Percentiles rank a stretch among this genome's conserved stretches.
Conservation (phyloP, 202 grass and related monocot genomes). For the Setaria italica region DNA sequence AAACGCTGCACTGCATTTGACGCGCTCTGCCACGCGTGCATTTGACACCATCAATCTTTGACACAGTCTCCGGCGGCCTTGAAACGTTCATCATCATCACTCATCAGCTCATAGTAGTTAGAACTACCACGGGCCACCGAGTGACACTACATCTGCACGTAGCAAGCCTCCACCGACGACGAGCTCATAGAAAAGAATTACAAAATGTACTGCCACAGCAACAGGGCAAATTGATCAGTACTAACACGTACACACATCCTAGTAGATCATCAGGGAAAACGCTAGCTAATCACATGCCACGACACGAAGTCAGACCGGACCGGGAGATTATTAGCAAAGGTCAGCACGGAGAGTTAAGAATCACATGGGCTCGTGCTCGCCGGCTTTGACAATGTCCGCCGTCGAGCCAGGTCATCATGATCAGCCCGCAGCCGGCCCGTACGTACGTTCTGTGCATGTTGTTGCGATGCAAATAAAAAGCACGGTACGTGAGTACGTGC, state of each 20-base stretch:
- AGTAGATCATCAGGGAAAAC: not conserved
- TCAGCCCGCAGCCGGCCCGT: not conserved
- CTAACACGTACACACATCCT: not conserved
- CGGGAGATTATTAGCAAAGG: not conserved
- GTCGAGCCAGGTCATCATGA: too few relatives aligned
- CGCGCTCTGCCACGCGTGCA: too few relatives aligned
- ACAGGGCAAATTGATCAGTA: not conserved
- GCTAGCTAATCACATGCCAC: not conserved
- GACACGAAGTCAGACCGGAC: not conserved
- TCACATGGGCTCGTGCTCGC: not conserved
- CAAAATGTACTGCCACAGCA: not conserved
- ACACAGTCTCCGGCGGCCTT: too few relatives aligned
- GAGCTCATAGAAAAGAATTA: not conserved
- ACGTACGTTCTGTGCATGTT: too few relatives aligned
- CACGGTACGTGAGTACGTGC: not conserved
- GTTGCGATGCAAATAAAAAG: too few relatives aligned
- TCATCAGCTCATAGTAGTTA: not conserved
- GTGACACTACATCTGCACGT: not conserved
- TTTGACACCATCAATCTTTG: too few relatives aligned
- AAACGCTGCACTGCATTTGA: too few relatives aligned
- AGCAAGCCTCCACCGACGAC: not conserved
- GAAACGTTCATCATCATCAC: not conserved
- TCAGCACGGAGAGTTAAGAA: not conserved
- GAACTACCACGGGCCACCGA: not conserved
- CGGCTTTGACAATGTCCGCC: not conserved